Percentiles rank a stretch among this genome's conserved stretches.
phyloP scores from a whole-genome alignment of 129 eudicot species.

The Flaveria linearis region DNA sequence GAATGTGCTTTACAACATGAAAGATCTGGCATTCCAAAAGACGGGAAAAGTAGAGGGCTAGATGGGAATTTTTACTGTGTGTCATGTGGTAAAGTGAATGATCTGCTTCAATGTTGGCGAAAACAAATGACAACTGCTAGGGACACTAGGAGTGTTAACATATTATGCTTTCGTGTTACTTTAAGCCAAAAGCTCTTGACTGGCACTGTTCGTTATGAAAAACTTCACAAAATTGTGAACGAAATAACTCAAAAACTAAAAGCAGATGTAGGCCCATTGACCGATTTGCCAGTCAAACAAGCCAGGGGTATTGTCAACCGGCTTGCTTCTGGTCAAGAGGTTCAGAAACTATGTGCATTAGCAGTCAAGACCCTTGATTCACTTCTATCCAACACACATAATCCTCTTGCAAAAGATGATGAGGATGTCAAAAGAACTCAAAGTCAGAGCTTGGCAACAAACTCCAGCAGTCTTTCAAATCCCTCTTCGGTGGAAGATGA shows the following conservation, averaged over 20 bases:
- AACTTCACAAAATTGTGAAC: conserved; percentile 46
- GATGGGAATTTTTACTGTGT: conserved; percentile 75
- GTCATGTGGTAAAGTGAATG: conserved; percentile 80
- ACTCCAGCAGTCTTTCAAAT: conserved; percentile 74
- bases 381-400: conserved; percentile 33
- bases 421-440: conserved; percentile 39
- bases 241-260: conserved; percentile 60
- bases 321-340: conserved; percentile 75
- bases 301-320: conserved; percentile 87
- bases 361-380: conserved; percentile 63
- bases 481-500: conserved; percentile 95
- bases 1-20: conserved; percentile 69
- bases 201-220: conserved; percentile 51
- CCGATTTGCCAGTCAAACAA: conserved; percentile 70
- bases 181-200: conserved; percentile 62
- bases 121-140: conserved; percentile 66
- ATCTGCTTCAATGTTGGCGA: conserved; percentile 71
- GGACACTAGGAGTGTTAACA: conserved; percentile 87
- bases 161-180: conserved; percentile 69
- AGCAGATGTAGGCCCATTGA: conserved; percentile 75
- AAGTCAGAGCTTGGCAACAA: conserved; percentile 59
- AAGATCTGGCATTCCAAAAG: conserved; percentile 54
- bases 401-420: conserved; percentile 12
- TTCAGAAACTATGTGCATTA: conserved; percentile 63
- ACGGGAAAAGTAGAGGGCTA: conserved; percentile 37